Percentiles rank a stretch among this genome's conserved stretches.
Evolutionary conservation across 2,329 filamentous ascomycete genomes (phyloP).

Genomic region (Colletotrichum abscissum): DNA sequence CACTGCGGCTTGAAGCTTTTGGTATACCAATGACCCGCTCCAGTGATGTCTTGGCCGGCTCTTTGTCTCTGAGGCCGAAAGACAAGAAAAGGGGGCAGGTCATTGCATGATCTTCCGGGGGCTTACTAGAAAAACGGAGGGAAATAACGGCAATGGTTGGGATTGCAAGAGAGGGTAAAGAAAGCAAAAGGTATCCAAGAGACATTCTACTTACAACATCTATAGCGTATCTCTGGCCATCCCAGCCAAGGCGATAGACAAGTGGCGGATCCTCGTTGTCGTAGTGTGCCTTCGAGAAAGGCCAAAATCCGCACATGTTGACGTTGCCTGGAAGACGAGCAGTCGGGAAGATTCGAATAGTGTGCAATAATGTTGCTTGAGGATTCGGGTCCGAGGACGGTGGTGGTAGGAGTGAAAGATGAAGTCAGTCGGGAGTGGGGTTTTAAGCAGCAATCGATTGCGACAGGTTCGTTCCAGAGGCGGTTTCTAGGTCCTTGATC

Average conservation of each 20-base stretch:
- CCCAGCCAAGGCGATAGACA: slow-evolving; percentile 55
- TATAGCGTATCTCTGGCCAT: slow-evolving; percentile 49
- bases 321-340: not conserved
- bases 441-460: not conserved
- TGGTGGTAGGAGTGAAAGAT: not conserved
- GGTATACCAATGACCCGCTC: not conserved
- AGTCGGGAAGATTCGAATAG: not conserved
- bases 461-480: not conserved
- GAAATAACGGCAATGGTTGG: not conserved
- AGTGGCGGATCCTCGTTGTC: slow-evolving; percentile 54
- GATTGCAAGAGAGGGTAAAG: not conserved
- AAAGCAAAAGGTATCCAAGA: not conserved
- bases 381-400: not conserved
- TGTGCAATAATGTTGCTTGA: not conserved
- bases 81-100: not conserved
- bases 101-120: not conserved
- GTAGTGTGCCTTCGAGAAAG: slow-evolving; percentile 58
- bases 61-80: not conserved
- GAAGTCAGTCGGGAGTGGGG: not conserved
- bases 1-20: not conserved
- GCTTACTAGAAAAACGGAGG: not conserved
- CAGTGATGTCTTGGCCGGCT: not conserved
- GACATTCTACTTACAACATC: slow-evolving; percentile 49
- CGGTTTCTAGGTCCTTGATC: not conserved
- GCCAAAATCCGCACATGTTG: slow-evolving; percentile 66